phyloP scores from a whole-genome alignment of 768 basidiomycete species.

The Lactarius sp. region DNA sequence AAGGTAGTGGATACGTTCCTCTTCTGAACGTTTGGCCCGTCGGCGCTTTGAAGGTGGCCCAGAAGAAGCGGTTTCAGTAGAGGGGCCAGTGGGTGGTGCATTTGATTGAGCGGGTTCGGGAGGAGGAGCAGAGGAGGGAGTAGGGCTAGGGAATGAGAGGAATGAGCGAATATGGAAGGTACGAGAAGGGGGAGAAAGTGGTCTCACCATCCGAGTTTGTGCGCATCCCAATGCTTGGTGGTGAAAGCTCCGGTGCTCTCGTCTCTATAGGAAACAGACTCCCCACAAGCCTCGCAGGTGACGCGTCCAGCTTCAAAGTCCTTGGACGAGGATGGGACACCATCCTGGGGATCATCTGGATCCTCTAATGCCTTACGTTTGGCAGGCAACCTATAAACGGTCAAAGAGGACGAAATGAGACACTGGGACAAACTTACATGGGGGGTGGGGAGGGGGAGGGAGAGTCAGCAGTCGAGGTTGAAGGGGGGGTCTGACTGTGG shows the following conservation, averaged over 20 bases:
- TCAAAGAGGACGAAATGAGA: no score
- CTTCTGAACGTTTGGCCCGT: slow-evolving; percentile 71
- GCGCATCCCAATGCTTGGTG: slow-evolving; percentile 62
- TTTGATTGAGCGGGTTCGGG: neutral
- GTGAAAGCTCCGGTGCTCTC: slow-evolving; percentile 59
- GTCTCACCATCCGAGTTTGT: slow-evolving; percentile 51
- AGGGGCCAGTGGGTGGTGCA: neutral
- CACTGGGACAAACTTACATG: neutral
- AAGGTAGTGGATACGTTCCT: slow-evolving; percentile 66
- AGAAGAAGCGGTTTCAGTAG: neutral
- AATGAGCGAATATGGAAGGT: neutral
- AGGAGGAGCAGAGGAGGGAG: slow-evolving; percentile 9
- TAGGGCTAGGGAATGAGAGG: neutral
- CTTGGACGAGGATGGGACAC: slow-evolving; percentile 14
- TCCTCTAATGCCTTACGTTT: slow-evolving; percentile 17
- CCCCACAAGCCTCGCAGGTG: slow-evolving; percentile 59
- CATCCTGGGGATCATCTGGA: neutral
- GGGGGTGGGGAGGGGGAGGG: neutral
- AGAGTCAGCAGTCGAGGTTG: neutral
- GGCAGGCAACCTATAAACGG: neutral
- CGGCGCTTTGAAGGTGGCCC: slow-evolving; percentile 47
- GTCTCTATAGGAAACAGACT: slow-evolving; percentile 62
- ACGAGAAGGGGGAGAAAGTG: neutral
- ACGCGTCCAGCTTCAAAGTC: slow-evolving; percentile 67
- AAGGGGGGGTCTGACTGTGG: slow-evolving; percentile 4